Evolutionary conservation across 805 yeast genomes (phyloP).

Genomic region (Priceomyces melissophilus): DNA sequence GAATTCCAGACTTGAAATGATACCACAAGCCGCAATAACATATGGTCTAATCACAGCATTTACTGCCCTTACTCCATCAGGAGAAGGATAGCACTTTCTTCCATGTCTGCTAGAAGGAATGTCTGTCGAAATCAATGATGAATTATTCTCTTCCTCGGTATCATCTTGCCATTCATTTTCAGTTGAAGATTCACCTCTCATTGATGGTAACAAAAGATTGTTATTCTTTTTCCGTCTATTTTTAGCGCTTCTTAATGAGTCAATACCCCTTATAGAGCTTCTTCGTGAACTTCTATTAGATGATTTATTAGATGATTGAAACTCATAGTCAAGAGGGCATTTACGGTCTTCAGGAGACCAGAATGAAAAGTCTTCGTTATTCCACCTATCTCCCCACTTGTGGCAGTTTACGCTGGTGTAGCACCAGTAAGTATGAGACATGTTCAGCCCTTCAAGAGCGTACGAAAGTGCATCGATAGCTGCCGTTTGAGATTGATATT

Average conservation of each 20-base stretch:
- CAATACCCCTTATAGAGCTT: not conserved
- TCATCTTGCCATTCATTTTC: not conserved
- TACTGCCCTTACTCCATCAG: slow-evolving; percentile 70
- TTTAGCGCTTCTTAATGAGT: not conserved
- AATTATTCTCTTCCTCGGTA: slow-evolving; percentile 10
- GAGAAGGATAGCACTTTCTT: slow-evolving; percentile 36
- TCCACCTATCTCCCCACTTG: slow-evolving; percentile 89
- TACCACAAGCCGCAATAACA: slow-evolving; percentile 63
- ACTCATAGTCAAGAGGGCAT: not conserved
- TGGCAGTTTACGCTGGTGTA: slow-evolving; percentile 73
- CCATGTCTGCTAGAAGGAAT: slow-evolving; percentile 23
- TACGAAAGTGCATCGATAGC: slow-evolving; percentile 80
- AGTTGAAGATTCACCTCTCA: not conserved
- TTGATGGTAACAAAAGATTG: not conserved
- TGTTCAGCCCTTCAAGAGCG: slow-evolving; percentile 71
- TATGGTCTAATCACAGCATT: slow-evolving; percentile 78
- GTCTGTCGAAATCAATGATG: slow-evolving; percentile 20
- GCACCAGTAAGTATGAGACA: slow-evolving; percentile 84
- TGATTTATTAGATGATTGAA: not conserved
- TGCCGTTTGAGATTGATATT: slow-evolving; percentile 67
- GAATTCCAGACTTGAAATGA: slow-evolving; percentile 52
- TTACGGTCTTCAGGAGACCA: slow-evolving; percentile 66
- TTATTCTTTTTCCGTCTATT: not conserved
- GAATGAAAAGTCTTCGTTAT: slow-evolving; percentile 88
- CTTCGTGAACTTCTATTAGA: slow-evolving; percentile 1